Percentiles rank a stretch among this genome's conserved stretches.
Conservation (phyloP, 2,329 filamentous ascomycete genomes). For the Basipetospora chlamydospora region DNA sequence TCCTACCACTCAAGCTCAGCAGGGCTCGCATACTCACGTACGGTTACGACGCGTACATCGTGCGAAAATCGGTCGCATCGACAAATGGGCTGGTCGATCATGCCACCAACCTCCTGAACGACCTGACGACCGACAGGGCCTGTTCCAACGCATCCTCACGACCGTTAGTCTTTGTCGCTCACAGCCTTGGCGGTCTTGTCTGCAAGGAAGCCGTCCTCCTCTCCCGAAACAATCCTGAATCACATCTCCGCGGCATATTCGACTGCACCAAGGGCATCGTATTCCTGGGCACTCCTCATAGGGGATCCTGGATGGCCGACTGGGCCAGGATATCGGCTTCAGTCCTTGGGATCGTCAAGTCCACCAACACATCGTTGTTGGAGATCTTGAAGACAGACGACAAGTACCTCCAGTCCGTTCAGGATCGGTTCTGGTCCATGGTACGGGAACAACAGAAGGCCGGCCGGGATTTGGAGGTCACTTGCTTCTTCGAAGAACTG, state of each 20-base stretch:
- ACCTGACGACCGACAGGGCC: slow-evolving; percentile 13
- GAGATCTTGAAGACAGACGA: slow-evolving; percentile 13
- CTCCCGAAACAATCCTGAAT: slow-evolving; percentile 17
- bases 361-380: slow-evolving; percentile 17
- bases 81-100: slow-evolving; percentile 15
- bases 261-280: slow-evolving; percentile 14
- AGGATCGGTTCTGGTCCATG: slow-evolving; percentile 14
- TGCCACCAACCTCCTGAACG: slow-evolving; percentile 16
- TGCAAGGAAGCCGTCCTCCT: slow-evolving; percentile 20
- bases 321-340: slow-evolving; percentile 13
- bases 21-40: slow-evolving; percentile 22
- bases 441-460: slow-evolving; percentile 10
- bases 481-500: slow-evolving; percentile 22
- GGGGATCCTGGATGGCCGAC: slow-evolving; percentile 18
- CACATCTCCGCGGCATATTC: slow-evolving; percentile 16
- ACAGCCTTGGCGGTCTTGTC: slow-evolving; percentile 25
- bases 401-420: slow-evolving; percentile 13
- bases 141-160: slow-evolving; percentile 10
- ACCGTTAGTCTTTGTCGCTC: slow-evolving; percentile 21
- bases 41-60: slow-evolving; percentile 23
- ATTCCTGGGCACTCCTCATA: slow-evolving; percentile 25
- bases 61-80: slow-evolving; percentile 8
- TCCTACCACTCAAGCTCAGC: slow-evolving; percentile 16
- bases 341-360: slow-evolving; percentile 8
- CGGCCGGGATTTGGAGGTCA: slow-evolving; percentile 12